These are phyloP conservation scores for Eimeria necatrix DNA, from an alignment of 169 alveolate genomes.

Conservation along the genomic window DNA sequence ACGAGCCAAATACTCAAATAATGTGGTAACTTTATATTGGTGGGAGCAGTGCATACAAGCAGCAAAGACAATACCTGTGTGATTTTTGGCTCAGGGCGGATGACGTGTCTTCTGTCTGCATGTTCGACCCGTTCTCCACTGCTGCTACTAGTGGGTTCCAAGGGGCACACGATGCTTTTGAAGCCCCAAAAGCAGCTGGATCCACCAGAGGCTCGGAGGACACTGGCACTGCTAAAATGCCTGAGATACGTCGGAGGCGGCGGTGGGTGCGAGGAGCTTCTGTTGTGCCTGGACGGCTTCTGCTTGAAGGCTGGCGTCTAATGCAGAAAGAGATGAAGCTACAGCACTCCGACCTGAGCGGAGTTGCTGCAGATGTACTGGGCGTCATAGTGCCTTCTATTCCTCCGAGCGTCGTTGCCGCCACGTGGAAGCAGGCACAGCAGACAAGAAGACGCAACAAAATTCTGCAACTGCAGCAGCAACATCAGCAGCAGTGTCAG, in stretches of 20 bases:
- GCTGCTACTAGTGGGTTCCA: not conserved
- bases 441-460: not conserved
- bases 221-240: not conserved
- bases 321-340: constrained; percentile 80
- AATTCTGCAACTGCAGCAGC: constrained; percentile 4
- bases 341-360: constrained; percentile 72
- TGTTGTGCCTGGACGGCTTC: constrained; percentile 68
- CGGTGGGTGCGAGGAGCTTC: constrained; percentile 59
- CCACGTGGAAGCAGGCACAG: constrained; percentile 79
- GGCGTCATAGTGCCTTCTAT: constrained; percentile 49
- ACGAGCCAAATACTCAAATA: too few relatives aligned
- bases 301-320: constrained; percentile 79
- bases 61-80: not conserved
- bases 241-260: constrained; percentile 21
- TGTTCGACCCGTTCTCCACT: constrained; percentile 7
- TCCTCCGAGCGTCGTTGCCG: constrained; percentile 71
- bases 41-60: not conserved
- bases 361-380: constrained; percentile 69
- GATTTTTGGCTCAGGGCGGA: constrained; percentile 48
- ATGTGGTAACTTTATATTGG: too few relatives aligned
- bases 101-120: constrained; percentile 34
- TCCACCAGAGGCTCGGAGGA: not conserved
- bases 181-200: not conserved
- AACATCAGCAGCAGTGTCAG: constrained; percentile 29
- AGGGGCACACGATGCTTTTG: not conserved